Evolutionary conservation across 2,329 filamentous ascomycete genomes (phyloP).

Genomic region (Curvularia sp.): DNA sequence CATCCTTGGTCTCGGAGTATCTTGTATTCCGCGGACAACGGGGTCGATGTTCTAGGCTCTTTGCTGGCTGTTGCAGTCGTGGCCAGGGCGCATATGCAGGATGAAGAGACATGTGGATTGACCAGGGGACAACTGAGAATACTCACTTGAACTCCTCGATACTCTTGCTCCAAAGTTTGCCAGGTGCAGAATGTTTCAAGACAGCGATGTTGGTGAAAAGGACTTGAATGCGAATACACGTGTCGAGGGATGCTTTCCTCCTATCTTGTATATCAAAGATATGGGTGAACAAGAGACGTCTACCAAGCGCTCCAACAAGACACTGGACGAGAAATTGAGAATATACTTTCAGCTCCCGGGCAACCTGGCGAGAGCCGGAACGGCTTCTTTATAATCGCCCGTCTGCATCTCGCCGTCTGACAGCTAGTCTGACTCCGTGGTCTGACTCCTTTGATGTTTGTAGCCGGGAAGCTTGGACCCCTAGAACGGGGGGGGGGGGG

Average conservation of each 20-base stretch:
- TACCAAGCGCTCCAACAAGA: neutral
- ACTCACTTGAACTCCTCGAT: neutral
- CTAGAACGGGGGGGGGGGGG: neutral
- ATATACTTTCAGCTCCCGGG: neutral
- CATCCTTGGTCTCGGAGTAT: neutral
- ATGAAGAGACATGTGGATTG: neutral
- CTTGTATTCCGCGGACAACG: neutral
- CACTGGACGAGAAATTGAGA: neutral
- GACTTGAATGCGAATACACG: neutral
- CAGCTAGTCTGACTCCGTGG: slow-evolving; percentile 1
- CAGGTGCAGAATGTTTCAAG: neutral
- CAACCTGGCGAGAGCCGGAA: neutral
- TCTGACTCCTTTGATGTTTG: slow-evolving; percentile 1
- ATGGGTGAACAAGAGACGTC: neutral
- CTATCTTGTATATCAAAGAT: neutral
- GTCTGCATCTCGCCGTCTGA: slow-evolving; percentile 1
- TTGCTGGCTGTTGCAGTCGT: neutral
- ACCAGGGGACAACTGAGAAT: neutral
- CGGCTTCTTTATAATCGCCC: neutral
- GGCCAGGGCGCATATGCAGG: neutral
- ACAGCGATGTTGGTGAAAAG: neutral
- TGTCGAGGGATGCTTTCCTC: neutral
- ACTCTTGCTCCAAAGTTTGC: neutral
- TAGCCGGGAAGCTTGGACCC: neutral
- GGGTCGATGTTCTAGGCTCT: neutral